Evolutionary conservation across 176 grass and related monocot genomes (phyloP), one percentile per base, ranked within the genome.

Genomic region (Tillandsia fasciculata): DNA sequence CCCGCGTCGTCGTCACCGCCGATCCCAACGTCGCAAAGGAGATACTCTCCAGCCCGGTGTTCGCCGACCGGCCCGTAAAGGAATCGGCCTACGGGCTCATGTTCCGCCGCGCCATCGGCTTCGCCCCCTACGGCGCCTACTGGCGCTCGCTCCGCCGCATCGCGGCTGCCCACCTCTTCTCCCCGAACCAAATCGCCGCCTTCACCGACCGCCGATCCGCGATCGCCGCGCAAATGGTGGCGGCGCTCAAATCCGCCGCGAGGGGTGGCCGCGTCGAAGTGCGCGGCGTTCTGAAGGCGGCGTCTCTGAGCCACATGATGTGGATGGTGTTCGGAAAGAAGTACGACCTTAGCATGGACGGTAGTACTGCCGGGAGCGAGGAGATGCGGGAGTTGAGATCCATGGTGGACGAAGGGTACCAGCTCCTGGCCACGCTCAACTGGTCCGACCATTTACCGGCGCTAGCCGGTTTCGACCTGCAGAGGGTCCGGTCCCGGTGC

Each of bases 81-180:
- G 91, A 95, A 58, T 87, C 91, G 7, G 91, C 91, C 15, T 90
- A 90, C 72, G 83, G 81, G 11, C 83, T 96, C 51, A 66, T 96
- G 66, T 96, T 96, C 78, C 66, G 90, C 70, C 91, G 87, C 76
- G 84, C 91, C 66, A 90, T 96, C 78, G 91, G 91, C 10, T 96
- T 96, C 81, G 91, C 91, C 3, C 81, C 84, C 15, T 79, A 96
- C 64, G 91, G 87, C 8, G 57, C 48, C 10, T 90, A 95, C 83
- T 96, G 91, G 91, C 87, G 91, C 48, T 48, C 72, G 49, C 91
- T 96, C 66, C 91, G 91, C 50, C 81, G 87, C 66, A 85, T 96
- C 76, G 64, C 87, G 2, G 74, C 81, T 2, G 3, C 66, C 1
- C 91, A 96, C 79, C 80, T 96, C 72, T 96, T 96, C 87, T 85